Evolutionary conservation across 208 protist species (phyloP).

Genomic region (Porcisia deanei): DNA sequence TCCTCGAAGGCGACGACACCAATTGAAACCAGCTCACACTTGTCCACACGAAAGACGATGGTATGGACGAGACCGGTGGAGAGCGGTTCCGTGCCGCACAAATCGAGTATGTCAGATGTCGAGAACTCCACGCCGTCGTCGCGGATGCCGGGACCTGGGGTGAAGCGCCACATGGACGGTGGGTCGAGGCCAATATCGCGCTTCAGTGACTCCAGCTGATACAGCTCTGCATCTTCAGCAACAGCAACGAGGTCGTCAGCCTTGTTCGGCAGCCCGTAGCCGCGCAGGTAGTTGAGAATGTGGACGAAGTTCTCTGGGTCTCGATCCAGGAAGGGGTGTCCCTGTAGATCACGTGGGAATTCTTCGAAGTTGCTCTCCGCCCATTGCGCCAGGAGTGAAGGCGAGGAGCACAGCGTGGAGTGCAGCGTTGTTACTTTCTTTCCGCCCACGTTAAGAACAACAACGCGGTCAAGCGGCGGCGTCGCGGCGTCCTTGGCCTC

Average conservation of each 20-base stretch:
- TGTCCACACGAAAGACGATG: constrained; percentile 73
- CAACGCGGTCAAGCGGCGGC: constrained; percentile 21
- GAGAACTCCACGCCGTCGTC: constrained; percentile 60
- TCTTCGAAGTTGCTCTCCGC: constrained; percentile 57
- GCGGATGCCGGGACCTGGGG: constrained; percentile 69
- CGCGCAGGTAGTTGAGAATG: constrained; percentile 85
- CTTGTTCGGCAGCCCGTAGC: constrained; percentile 73
- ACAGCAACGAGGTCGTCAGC: constrained; percentile 70
- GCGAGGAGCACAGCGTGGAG: constrained; percentile 65
- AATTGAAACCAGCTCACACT: constrained; percentile 73
- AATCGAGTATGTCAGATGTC: constrained; percentile 71
- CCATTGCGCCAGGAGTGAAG: constrained; percentile 71
- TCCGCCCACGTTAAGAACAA: constrained; percentile 81
- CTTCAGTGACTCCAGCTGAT: constrained; percentile 52
- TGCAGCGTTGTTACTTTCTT: constrained; percentile 64
- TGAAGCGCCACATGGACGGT: constrained; percentile 67
- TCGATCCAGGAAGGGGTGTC: constrained; percentile 85
- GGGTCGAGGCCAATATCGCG: constrained; percentile 53
- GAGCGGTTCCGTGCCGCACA: constrained; percentile 76
- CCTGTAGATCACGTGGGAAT: constrained; percentile 71
- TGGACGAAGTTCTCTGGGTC: constrained; percentile 75
- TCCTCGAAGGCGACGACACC: constrained; percentile 61
- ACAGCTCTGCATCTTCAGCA: constrained; percentile 77
- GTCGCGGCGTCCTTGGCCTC: constrained; percentile 24
- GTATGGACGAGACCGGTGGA: constrained; percentile 42